phyloP scores from a whole-genome alignment of 805 yeast genomes.

The Candida namnaoensis region DNA sequence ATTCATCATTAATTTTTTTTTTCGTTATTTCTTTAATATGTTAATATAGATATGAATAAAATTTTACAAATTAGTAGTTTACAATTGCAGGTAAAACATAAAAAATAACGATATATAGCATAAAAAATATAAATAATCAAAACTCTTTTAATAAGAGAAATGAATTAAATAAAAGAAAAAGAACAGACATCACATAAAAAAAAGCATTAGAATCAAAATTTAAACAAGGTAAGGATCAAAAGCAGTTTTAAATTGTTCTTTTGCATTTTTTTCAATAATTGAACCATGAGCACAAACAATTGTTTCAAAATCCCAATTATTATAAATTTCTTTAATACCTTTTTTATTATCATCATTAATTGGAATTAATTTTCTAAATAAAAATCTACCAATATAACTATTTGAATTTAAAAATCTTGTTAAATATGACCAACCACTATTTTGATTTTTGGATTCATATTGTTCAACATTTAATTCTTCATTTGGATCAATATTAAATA shows the following conservation, averaged over 20 bases:
- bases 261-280: conserved; percentile 33
- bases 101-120: too few species aligned
- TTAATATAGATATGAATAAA: too few species aligned
- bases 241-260: conserved; percentile 14
- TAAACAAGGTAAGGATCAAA: conserved; percentile 6
- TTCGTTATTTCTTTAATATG: too few species aligned
- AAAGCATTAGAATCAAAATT: too few species aligned
- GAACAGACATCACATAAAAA: too few species aligned
- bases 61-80: too few species aligned
- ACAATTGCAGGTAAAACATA: too few species aligned
- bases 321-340: conserved; percentile 9
- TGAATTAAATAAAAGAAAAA: too few species aligned
- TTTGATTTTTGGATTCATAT: conserved; percentile 30
- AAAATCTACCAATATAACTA: conserved; percentile 24
- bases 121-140: too few species aligned
- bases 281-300: conserved; percentile 56
- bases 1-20: too few species aligned
- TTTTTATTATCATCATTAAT: conserved; percentile 6
- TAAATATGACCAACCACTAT: conserved; percentile 31
- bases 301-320: conserved; percentile 37
- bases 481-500: conserved; percentile 45
- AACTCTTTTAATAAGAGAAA: too few species aligned
- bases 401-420: conserved; percentile 33
- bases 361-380: conserved; percentile 18
- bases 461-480: conserved; percentile 43